A percentile compares a stretch with the other conserved stretches of the same genome.
Conservation (phyloP, 768 basidiomycete species). For the Mycena filopes region DNA sequence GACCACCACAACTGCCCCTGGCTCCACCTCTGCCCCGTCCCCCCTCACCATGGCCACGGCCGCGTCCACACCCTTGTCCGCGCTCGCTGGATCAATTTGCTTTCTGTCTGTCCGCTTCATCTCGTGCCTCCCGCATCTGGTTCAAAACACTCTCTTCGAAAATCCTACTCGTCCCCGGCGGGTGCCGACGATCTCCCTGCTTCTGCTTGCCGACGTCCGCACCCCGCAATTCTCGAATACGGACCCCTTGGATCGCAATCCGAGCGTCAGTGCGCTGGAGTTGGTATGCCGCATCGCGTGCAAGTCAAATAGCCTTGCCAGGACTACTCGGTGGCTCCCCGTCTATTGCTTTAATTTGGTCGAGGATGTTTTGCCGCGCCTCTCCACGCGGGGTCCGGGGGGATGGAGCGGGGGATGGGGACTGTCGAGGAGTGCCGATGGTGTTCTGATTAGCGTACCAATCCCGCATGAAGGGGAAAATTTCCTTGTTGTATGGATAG, state of each 20-base stretch:
- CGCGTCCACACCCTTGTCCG: too few relatives aligned
- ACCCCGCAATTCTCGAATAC: constrained; percentile 12
- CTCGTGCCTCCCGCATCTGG: not conserved
- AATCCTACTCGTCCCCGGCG: not conserved
- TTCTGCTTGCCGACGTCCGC: not conserved
- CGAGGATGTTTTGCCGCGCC: not conserved
- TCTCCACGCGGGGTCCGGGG: not conserved
- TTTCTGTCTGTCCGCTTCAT: not conserved
- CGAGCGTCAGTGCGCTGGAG: not conserved
- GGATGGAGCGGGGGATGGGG: not conserved
- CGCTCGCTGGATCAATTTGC: not conserved
- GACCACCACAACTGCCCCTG: too few relatives aligned
- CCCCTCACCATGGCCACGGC: too few relatives aligned
- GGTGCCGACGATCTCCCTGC: constrained; percentile 1
- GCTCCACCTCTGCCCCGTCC: too few relatives aligned
- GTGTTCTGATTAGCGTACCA: constrained; percentile 1
- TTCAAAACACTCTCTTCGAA: constrained; percentile 7
- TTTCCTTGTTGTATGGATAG: constrained; percentile 8
- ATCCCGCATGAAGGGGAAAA: constrained; percentile 5
- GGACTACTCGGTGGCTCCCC: not conserved
- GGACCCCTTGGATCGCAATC: not conserved
- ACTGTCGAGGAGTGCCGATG: not conserved
- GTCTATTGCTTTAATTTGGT: not conserved
- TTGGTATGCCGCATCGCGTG: not conserved
- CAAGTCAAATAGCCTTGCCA: not conserved